Evolutionary conservation across 495 filamentous ascomycete genomes (phyloP).

Genomic region (Penicillium maclennaniae): DNA sequence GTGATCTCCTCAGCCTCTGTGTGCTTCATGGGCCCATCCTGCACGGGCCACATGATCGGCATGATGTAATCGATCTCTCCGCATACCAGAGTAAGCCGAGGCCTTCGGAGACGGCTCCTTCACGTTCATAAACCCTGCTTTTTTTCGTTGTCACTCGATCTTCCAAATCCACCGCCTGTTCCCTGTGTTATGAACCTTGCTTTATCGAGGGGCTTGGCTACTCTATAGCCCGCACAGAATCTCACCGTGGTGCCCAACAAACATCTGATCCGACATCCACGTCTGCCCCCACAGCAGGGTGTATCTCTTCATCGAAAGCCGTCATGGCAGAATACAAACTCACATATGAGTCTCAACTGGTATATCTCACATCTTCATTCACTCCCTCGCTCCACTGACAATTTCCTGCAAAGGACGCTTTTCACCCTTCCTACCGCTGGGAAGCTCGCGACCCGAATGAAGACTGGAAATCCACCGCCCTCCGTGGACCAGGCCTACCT

Average conservation of each 20-base stretch:
- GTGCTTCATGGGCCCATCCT: not conserved
- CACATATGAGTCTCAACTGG: constrained; percentile 32
- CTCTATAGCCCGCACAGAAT: not conserved
- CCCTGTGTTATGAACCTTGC: not conserved
- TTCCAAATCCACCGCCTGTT: not conserved
- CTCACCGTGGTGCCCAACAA: not conserved
- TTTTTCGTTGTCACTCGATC: not conserved
- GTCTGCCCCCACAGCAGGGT: not conserved
- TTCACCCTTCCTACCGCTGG: constrained; percentile 48
- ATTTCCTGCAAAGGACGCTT: constrained; percentile 39
- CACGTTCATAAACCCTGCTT: constrained; percentile 17
- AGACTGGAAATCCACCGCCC: constrained; percentile 35
- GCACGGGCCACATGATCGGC: constrained; percentile 25
- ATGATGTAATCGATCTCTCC: constrained; percentile 29
- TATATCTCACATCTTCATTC: constrained; percentile 8
- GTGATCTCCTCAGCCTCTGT: not conserved
- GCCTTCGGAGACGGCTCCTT: constrained; percentile 11
- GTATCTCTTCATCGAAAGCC: not conserved
- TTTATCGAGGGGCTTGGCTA: not conserved
- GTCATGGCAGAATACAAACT: constrained; percentile 33
- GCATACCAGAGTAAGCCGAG: constrained; percentile 15
- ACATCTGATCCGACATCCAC: not conserved
- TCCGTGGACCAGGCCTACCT: constrained; percentile 59
- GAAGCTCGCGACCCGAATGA: constrained; percentile 32
- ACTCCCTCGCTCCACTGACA: not conserved